A percentile compares a stretch with the other conserved stretches of the same genome.
These are phyloP conservation scores for Neurospora sp. DNA, from an alignment of 495 filamentous ascomycete genomes.

Conservation along the genomic window DNA sequence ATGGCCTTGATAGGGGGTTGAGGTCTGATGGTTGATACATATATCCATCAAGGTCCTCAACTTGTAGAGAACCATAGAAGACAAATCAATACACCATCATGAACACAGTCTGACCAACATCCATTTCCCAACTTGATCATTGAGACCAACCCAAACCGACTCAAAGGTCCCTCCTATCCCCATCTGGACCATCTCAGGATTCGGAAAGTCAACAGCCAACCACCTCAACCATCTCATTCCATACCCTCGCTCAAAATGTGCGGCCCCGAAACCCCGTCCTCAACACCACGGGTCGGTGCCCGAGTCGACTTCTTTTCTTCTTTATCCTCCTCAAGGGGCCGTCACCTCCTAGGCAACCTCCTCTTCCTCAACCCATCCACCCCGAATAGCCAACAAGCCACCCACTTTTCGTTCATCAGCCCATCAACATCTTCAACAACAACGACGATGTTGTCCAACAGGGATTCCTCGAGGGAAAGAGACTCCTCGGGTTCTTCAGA, in stretches of 20 bases:
- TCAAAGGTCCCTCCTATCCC: background rate
- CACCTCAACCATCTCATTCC: background rate
- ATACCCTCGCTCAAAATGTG: slow-evolving; percentile 18
- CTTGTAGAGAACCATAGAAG: background rate
- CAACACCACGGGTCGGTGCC: slow-evolving; percentile 18
- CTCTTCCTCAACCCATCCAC: slow-evolving; percentile 21
- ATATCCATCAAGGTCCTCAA: background rate
- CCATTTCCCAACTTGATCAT: background rate
- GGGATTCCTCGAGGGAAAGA: background rate
- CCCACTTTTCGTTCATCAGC: slow-evolving; percentile 18
- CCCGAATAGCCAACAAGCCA: slow-evolving; percentile 16
- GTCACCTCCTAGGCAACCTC: slow-evolving; percentile 16
- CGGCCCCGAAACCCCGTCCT: slow-evolving; percentile 15
- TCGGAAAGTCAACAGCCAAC: background rate
- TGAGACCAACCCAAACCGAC: background rate
- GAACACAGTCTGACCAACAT: background rate
- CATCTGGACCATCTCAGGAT: background rate
- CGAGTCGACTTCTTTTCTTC: slow-evolving; percentile 18
- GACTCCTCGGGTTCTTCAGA: background rate
- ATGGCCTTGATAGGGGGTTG: background rate
- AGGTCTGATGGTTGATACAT: background rate
- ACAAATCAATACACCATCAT: background rate
- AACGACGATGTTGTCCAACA: background rate
- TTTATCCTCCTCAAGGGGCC: background rate
- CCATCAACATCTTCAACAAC: background rate